Percentiles rank a stretch among this genome's conserved stretches.
Evolutionary conservation across 225 moss, liverwort and hornwort species (phyloP).

Genomic region (Bryum argenteum): DNA sequence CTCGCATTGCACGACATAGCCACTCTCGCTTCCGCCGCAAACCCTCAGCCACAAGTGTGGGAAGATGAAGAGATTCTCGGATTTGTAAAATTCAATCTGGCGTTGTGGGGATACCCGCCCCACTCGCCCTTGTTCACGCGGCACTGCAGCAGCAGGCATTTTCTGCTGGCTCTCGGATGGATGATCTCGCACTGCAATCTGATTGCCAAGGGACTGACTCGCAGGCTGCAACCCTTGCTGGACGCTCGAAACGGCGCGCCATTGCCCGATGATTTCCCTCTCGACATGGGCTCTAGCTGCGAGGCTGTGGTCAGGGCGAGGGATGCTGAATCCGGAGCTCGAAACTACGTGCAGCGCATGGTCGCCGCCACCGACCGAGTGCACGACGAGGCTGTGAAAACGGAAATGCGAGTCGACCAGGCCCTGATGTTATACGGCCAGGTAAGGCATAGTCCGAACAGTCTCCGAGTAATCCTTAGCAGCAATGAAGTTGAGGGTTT

Average conservation of each 20-base stretch:
- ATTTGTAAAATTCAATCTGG: conserved; percentile 65
- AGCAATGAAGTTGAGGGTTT: conserved; percentile 8
- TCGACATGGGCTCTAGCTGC: conserved; percentile 32
- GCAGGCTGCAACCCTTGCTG: conserved; percentile 33
- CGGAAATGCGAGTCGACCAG: conserved; percentile 57
- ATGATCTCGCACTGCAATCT: conserved; percentile 51
- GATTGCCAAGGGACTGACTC: conserved; percentile 45
- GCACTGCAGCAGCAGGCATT: conserved; percentile 52
- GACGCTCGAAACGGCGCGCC: conserved; percentile 21
- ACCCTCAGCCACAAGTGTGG: neutral
- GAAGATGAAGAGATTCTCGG: conserved; percentile 37
- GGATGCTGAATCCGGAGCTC: conserved; percentile 29
- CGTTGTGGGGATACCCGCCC: conserved; percentile 70
- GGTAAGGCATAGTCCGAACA: conserved; percentile 23
- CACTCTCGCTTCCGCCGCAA: neutral
- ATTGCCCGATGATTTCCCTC: conserved; percentile 35
- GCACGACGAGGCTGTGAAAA: conserved; percentile 21
- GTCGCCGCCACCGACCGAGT: conserved; percentile 42
- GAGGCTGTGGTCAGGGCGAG: conserved; percentile 36
- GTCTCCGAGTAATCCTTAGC: too few species aligned
- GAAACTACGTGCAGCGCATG: conserved; percentile 43
- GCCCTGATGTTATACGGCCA: conserved; percentile 59
- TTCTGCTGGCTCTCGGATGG: conserved; percentile 72
- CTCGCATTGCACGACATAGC: conserved; percentile 40
- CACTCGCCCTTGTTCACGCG: conserved; percentile 54